These are phyloP conservation scores for Picochlorum sp. DNA, from an alignment of 139 green algal genomes.

Conservation along the genomic window DNA sequence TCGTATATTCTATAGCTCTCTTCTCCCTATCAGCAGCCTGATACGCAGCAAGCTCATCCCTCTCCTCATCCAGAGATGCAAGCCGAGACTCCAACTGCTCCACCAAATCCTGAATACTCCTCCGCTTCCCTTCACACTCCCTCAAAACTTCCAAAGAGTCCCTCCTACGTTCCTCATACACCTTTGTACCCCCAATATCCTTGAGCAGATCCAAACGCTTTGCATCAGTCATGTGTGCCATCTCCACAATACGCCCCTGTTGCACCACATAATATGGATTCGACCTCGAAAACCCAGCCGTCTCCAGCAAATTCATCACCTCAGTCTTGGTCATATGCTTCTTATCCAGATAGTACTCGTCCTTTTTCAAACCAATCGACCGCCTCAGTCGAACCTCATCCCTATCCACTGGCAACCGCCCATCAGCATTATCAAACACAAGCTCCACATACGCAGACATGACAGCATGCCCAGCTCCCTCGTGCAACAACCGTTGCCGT, in stretches of 20 bases:
- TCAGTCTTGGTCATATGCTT: slow-evolving; percentile 91
- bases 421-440: slow-evolving; percentile 96
- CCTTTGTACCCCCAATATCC: slow-evolving; percentile 91
- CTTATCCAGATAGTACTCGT: slow-evolving; percentile 93
- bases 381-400: slow-evolving; percentile 78
- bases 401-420: slow-evolving; percentile 71
- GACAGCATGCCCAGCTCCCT: slow-evolving; percentile 83
- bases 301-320: slow-evolving; percentile 93
- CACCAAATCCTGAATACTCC: slow-evolving; percentile 76
- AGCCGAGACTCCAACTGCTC: slow-evolving; percentile 60
- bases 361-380: slow-evolving; percentile 87
- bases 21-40: slow-evolving; percentile 69
- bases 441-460: slow-evolving; percentile 91
- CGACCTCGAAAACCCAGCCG: slow-evolving; percentile 85
- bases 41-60: slow-evolving; percentile 83
- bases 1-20: slow-evolving; percentile 81
- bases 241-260: slow-evolving; percentile 86
- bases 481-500: slow-evolving; percentile 78
- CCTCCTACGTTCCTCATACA: slow-evolving; percentile 84
- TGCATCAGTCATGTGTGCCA: slow-evolving; percentile 80
- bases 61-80: slow-evolving; percentile 64
- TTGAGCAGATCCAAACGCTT: slow-evolving; percentile 96
- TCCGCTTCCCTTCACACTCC: slow-evolving; percentile 64
- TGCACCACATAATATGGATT: slow-evolving; percentile 99
- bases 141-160: slow-evolving; percentile 83